Evolutionary conservation across 2,329 filamentous ascomycete genomes (phyloP).

Genomic region (Microsporum canis): DNA sequence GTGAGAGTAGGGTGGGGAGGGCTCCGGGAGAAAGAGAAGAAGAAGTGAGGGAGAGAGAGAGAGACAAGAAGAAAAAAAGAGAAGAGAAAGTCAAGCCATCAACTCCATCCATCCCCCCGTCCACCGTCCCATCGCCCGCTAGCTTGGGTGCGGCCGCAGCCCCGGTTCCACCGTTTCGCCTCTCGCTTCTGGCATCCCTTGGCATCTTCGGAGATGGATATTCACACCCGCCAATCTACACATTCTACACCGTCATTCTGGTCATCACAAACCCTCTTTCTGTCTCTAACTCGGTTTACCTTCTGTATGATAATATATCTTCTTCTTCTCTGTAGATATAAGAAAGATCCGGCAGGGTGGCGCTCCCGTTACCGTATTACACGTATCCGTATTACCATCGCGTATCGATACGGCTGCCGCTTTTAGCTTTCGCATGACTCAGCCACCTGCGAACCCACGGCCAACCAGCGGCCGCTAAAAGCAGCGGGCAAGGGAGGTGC

Average conservation of each 20-base stretch:
- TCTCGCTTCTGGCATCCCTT: constrained; percentile 3
- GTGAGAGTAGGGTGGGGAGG: neutral
- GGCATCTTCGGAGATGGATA: neutral
- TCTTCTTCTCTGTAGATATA: neutral
- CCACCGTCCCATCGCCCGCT: neutral
- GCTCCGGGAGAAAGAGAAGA: neutral
- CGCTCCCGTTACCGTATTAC: neutral
- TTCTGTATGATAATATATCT: neutral
- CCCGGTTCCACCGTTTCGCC: constrained; percentile 3
- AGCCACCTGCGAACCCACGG: neutral
- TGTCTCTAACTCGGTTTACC: neutral
- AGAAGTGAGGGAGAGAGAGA: neutral
- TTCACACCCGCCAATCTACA: neutral
- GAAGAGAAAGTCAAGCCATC: neutral
- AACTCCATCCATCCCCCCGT: neutral
- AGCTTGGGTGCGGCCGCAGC: neutral
- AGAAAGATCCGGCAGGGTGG: neutral
- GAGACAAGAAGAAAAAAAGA: neutral
- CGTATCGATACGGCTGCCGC: neutral
- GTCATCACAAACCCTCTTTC: neutral
- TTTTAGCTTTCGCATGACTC: neutral
- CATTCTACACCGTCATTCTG: too few relatives aligned
- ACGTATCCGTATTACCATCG: neutral
- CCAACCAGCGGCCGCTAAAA: neutral
- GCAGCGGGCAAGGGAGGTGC: neutral